Evolutionary conservation across 2,329 filamentous ascomycete species (phyloP).

Genomic region (Colletotrichum shisoi): DNA sequence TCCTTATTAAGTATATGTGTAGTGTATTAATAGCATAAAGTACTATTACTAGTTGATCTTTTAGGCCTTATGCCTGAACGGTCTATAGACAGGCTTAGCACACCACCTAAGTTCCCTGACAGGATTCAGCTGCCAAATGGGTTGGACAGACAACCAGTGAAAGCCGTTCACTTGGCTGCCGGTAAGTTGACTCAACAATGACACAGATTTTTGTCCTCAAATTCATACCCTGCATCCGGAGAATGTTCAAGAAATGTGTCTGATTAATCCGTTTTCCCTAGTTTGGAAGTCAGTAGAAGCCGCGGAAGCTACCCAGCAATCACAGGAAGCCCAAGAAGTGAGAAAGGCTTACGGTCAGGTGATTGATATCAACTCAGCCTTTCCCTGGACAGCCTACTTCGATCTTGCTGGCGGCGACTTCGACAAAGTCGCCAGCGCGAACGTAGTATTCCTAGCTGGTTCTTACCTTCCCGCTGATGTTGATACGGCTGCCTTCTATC

Average conservation of each 20-base stretch:
- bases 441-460: background rate
- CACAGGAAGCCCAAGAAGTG: background rate
- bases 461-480: slow-evolving; percentile 1
- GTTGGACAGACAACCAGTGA: background rate
- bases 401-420: background rate
- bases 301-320: background rate
- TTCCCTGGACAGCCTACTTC: slow-evolving; percentile 3
- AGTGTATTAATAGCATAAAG: too few species aligned
- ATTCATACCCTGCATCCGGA: background rate
- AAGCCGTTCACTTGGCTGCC: slow-evolving; percentile 1
- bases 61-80: too few species aligned
- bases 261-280: background rate
- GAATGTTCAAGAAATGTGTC: background rate
- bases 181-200: background rate
- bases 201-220: background rate
- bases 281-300: slow-evolving; percentile 15
- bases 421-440: background rate
- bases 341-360: slow-evolving; percentile 5
- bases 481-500: background rate
- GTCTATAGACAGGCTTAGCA: too few species aligned
- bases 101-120: too few species aligned
- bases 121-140: background rate
- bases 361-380: background rate
- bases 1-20: too few species aligned
- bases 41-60: too few species aligned